phyloP scores from a whole-genome alignment of 1,284 basidiomycete species.

The Thelephora terrestris region DNA sequence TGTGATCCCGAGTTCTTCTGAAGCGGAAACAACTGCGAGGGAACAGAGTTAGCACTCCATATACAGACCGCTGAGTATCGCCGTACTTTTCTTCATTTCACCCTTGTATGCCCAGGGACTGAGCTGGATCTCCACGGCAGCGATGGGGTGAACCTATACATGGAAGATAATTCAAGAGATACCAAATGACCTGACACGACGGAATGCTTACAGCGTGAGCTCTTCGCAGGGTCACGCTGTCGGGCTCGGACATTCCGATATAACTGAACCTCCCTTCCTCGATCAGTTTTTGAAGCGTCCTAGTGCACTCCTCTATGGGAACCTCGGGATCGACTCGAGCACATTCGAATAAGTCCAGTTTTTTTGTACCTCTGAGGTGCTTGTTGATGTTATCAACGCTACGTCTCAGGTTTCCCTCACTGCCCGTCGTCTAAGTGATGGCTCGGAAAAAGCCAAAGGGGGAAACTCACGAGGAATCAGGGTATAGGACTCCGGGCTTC shows the following conservation, averaged over 20 bases:
- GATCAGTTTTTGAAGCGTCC: conserved; percentile 23
- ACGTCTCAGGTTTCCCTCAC: conserved; percentile 6
- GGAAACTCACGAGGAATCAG: too few relatives aligned
- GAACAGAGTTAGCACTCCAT: conserved; percentile 12
- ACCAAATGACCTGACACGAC: background rate
- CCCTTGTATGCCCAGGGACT: conserved; percentile 39
- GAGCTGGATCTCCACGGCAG: conserved; percentile 43
- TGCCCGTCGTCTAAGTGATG: too few relatives aligned
- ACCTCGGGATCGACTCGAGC: conserved; percentile 30
- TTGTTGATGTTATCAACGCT: conserved; percentile 31
- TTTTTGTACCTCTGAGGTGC: conserved; percentile 34
- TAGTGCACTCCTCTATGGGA: conserved; percentile 28
- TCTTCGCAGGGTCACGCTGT: conserved; percentile 36
- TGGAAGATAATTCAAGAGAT: background rate
- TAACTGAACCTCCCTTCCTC: conserved; percentile 37
- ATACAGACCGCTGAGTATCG: background rate
- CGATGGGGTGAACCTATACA: conserved; percentile 32
- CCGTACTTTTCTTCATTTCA: conserved; percentile 28
- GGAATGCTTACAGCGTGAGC: conserved; percentile 27
- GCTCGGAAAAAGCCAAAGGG: too few relatives aligned
- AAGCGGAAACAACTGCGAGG: conserved; percentile 26
- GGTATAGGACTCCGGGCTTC: too few relatives aligned
- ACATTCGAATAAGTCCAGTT: conserved; percentile 38
- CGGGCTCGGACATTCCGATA: conserved; percentile 44
- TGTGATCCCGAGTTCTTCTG: conserved; percentile 36